These are phyloP conservation scores for Cutaneotrichosporon spelunceum DNA, from an alignment of 1,284 basidiomycete species.

Conservation along the genomic window DNA sequence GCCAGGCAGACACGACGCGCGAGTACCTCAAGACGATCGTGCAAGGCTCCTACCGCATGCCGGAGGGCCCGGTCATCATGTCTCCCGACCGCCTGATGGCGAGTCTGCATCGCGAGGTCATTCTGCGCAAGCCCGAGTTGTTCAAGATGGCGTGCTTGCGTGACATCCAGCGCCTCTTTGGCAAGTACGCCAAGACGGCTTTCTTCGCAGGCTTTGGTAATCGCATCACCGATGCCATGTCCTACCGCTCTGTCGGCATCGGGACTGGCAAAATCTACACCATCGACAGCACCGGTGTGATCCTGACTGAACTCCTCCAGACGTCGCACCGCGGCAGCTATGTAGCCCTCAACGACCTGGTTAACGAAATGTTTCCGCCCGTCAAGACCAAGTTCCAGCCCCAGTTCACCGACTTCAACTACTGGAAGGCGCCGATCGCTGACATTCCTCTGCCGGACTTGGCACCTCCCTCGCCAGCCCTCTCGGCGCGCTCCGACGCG, in stretches of 20 bases:
- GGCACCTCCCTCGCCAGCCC: constrained; percentile 82
- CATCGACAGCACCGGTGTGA: constrained; percentile 91
- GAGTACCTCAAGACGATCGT: constrained; percentile 93
- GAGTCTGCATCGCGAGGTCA: constrained; percentile 92
- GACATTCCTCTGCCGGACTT: constrained; percentile 83
- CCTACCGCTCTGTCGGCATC: constrained; percentile 92
- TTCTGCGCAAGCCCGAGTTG: constrained; percentile 96
- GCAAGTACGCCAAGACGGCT: constrained; percentile 61
- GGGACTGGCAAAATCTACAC: constrained; percentile 96
- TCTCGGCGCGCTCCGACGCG: constrained; percentile 85
- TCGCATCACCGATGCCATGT: constrained; percentile 94
- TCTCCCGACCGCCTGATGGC: constrained; percentile 94
- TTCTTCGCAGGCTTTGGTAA: constrained; percentile 99
- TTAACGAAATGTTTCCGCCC: constrained; percentile 99
- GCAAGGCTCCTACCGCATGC: constrained; percentile 92
- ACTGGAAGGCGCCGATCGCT: constrained; percentile 78
- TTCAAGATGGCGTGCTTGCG: constrained; percentile 99
- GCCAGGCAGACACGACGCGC: constrained; percentile 94
- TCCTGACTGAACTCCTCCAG: constrained; percentile 95
- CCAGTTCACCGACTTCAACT: constrained; percentile 97
- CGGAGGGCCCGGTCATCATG: constrained; percentile 99
- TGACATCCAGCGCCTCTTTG: constrained; percentile 92
- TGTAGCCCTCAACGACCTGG: constrained; percentile 79
- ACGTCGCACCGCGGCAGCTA: constrained; percentile 83
- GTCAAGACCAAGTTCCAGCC: constrained; percentile 81